These are phyloP conservation scores for Thymus quinquecostatus DNA, from an alignment of 257 asterid species.

Conservation along the genomic window DNA sequence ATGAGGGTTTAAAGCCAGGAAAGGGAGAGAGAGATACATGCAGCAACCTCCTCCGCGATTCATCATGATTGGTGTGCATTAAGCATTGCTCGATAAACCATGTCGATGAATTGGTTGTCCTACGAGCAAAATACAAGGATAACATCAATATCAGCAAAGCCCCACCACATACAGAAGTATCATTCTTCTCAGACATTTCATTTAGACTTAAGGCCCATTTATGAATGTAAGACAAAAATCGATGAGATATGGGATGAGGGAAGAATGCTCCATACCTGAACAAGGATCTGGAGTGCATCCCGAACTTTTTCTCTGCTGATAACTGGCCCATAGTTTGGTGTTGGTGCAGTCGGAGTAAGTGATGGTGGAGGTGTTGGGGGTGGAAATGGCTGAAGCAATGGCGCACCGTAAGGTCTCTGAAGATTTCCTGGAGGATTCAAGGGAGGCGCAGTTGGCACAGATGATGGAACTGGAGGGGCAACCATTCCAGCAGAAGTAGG, in stretches of 20 bases:
- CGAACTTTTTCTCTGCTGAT: conserved; percentile 79
- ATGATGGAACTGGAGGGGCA: conserved; percentile 64
- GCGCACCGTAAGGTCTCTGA: conserved; percentile 86
- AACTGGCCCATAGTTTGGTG: conserved; percentile 56
- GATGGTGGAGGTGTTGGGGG: conserved; percentile 98
- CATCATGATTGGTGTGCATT: conserved; percentile 68
- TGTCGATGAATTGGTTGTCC: conserved; percentile 88
- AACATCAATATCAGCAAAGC: background rate
- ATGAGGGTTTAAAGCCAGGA: conserved; percentile 17
- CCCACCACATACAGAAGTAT: background rate
- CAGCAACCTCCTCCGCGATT: conserved; percentile 18
- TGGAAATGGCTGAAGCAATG: conserved; percentile 99
- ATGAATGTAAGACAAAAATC: background rate
- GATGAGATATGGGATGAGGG: too few species aligned
- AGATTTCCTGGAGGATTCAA: conserved; percentile 58
- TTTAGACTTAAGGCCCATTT: background rate
- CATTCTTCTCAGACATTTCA: background rate
- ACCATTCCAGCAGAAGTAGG: conserved; percentile 63
- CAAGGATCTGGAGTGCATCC: conserved; percentile 79
- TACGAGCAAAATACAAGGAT: conserved; percentile 26
- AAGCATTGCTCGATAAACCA: conserved; percentile 76
- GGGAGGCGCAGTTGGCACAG: conserved; percentile 84
- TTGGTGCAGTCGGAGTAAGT: conserved; percentile 69
- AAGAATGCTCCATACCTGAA: conserved; percentile 60
- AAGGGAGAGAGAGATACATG: conserved; percentile 23